These are phyloP conservation scores for Bretschneidera sinensis DNA, from an alignment of 345 rosid species.

Conservation along the genomic window DNA sequence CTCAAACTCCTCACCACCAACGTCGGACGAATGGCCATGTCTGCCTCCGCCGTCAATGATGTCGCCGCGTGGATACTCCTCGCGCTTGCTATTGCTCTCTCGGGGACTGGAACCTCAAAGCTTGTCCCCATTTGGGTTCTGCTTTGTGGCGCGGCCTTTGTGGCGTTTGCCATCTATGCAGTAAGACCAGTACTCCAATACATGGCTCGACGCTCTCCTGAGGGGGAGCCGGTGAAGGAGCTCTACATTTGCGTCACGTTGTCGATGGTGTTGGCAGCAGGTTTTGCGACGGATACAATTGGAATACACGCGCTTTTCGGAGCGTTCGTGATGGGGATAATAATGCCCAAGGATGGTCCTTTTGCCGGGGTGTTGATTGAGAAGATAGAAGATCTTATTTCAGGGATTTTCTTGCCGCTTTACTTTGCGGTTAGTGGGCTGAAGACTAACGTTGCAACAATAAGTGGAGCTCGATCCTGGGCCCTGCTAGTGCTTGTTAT, in stretches of 20 bases:
- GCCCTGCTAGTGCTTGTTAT: conserved; percentile 41
- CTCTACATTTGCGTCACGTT: conserved; percentile 43
- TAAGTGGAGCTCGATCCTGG: conserved; percentile 41
- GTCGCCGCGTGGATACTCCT: conserved; percentile 48
- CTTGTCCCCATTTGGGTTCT: conserved; percentile 48
- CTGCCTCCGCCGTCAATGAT: conserved; percentile 48
- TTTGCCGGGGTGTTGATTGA: conserved; percentile 34
- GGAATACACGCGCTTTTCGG: conserved; percentile 60
- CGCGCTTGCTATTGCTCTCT: conserved; percentile 44
- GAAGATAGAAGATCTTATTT: conserved; percentile 49
- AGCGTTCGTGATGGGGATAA: conserved; percentile 46
- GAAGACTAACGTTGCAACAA: conserved; percentile 47
- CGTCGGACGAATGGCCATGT: conserved; percentile 49
- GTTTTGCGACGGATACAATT: conserved; percentile 45
- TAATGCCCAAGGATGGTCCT: conserved; percentile 43
- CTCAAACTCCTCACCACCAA: conserved; percentile 47
- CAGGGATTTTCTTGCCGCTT: conserved; percentile 45
- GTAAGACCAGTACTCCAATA: conserved; percentile 28
- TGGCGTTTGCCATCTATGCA: conserved; percentile 30
- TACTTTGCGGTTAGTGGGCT: conserved; percentile 60
- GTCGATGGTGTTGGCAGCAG: conserved; percentile 42
- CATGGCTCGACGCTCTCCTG: conserved; percentile 34
- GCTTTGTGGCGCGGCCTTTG: conserved; percentile 39
- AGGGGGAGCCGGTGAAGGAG: conserved; percentile 34
- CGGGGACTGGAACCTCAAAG: conserved; percentile 33